Conservation (phyloP, 2,329 filamentous ascomycete genomes). For the Clonostachys solani region DNA sequence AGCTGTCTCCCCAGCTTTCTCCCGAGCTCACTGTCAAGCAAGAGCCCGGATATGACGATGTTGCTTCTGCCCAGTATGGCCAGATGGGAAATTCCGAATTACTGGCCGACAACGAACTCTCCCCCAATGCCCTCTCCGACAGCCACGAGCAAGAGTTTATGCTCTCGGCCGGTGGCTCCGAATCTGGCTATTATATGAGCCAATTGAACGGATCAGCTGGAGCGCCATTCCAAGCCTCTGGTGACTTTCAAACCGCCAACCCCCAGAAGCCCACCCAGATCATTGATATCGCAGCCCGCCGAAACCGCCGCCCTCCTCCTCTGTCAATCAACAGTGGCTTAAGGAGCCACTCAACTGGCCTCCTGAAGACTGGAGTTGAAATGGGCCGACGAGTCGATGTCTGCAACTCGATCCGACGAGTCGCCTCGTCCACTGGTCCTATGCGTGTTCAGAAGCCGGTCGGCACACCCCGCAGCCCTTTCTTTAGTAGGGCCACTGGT, state of each 20-base stretch:
- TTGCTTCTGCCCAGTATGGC: neutral
- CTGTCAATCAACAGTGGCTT: constrained; percentile 35
- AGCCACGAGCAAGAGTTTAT: neutral
- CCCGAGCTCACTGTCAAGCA: neutral
- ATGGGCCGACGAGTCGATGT: constrained; percentile 36
- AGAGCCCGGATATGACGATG: neutral
- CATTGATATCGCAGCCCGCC: constrained; percentile 49
- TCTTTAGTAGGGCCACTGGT: constrained; percentile 40
- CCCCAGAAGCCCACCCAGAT: constrained; percentile 29
- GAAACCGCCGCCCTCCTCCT: constrained; percentile 38
- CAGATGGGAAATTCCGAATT: neutral
- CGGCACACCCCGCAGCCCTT: constrained; percentile 26
- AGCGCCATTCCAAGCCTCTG: neutral
- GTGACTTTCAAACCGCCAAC: neutral
- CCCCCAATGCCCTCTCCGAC: neutral
- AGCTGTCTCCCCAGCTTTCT: neutral
- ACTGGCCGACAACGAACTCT: neutral
- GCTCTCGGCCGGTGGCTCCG: neutral
- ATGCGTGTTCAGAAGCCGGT: constrained; percentile 24
- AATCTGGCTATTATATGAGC: neutral
- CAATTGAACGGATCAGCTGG: neutral
- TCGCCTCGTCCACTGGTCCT: constrained; percentile 44
- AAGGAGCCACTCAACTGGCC: constrained; percentile 34
- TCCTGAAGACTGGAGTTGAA: constrained; percentile 45
- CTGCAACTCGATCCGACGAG: constrained; percentile 46